phyloP scores from a whole-genome alignment of 129 eudicot genomes.

The Saussurea involucrata region DNA sequence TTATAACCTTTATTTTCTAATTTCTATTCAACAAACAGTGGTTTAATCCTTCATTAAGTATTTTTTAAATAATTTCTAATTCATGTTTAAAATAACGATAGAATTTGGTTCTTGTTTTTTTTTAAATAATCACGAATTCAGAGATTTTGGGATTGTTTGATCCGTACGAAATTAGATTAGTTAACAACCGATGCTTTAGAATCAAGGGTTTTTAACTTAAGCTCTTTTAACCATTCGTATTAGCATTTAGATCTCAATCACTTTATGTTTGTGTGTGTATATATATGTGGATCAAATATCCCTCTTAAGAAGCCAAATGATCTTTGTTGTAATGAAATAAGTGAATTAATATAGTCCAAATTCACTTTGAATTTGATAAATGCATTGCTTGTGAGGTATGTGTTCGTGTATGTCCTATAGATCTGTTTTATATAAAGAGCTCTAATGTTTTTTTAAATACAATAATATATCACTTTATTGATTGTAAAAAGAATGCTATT shows the following conservation, averaged over 20 bases:
- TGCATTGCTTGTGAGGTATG: too few species aligned
- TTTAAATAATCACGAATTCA: too few species aligned
- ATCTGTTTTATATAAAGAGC: too few species aligned
- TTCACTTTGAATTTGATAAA: too few species aligned
- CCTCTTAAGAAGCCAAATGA: neutral
- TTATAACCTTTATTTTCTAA: neutral
- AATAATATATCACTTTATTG: neutral
- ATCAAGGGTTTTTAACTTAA: too few species aligned
- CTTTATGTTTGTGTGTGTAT: too few species aligned
- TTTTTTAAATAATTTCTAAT: neutral
- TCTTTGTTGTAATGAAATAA: too few species aligned
- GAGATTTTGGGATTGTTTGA: neutral
- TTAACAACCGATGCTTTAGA: neutral
- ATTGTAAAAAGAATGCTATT: too few species aligned
- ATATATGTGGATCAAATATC: neutral
- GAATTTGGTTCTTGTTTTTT: neutral
- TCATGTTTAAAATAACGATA: neutral
- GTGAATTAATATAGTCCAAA: too few species aligned
- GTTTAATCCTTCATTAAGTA: neutral
- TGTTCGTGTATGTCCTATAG: too few species aligned
- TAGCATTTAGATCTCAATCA: neutral
- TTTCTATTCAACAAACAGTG: slow-evolving; percentile 15
- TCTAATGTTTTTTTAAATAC: too few species aligned
- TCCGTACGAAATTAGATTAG: neutral
- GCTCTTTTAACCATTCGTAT: neutral